Conservation (phyloP, 2,329 filamentous ascomycete genomes). For the Teratosphaeria pseudoeucalypti region DNA sequence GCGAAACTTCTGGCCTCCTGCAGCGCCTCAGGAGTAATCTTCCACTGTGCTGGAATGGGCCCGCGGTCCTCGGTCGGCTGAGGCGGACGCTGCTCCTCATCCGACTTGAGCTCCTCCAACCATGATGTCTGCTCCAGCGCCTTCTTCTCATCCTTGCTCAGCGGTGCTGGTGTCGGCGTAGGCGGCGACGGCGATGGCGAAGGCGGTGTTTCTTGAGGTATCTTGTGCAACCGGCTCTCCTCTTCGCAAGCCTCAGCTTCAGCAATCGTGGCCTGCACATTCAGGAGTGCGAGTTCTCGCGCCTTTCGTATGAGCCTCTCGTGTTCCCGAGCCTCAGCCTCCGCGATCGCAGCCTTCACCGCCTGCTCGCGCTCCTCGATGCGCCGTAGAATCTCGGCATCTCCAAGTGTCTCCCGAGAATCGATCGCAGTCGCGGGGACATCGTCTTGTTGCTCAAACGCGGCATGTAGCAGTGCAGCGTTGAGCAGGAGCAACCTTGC, state of each 20-base stretch:
- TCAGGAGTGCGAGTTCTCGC: background rate
- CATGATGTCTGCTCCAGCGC: background rate
- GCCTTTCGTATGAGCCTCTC: background rate
- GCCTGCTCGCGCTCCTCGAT: background rate
- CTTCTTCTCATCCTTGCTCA: background rate
- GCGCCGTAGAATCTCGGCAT: background rate
- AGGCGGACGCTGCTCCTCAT: background rate
- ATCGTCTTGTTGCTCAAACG: background rate
- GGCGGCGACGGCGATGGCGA: background rate
- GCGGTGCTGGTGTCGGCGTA: background rate
- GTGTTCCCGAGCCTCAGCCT: background rate
- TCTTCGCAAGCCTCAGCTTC: background rate
- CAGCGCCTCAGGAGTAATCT: background rate
- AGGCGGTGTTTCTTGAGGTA: background rate
- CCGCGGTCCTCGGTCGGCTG: background rate
- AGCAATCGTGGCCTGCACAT: background rate
- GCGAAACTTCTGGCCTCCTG: background rate
- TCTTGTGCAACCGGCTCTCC: background rate
- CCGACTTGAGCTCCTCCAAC: background rate
- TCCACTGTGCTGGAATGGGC: background rate
- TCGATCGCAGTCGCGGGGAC: background rate
- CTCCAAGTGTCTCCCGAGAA: background rate
- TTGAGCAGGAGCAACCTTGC: background rate
- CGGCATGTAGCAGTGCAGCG: background rate
- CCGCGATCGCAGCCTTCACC: background rate